Evolutionary conservation across 352 stramenopile species (phyloP).

Genomic region (Blastocystis sp.): DNA sequence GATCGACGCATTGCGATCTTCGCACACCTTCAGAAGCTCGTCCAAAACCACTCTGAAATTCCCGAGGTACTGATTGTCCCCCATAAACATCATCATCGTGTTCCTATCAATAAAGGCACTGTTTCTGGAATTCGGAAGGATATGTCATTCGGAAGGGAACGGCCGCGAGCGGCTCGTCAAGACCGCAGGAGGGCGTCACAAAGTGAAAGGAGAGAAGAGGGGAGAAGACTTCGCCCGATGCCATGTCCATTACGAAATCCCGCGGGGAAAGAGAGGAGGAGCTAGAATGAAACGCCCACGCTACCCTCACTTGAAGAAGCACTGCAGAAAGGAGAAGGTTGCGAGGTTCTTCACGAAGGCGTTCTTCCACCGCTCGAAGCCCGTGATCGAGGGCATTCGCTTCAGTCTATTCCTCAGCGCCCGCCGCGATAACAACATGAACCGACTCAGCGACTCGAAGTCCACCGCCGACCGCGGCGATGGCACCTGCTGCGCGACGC

Average conservation of each 20-base stretch:
- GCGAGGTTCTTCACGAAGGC: not conserved
- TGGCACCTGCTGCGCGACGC: too few relatives aligned
- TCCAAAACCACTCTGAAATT: not conserved
- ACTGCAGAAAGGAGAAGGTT: constrained; percentile 10
- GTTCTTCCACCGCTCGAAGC: not conserved
- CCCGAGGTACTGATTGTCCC: not conserved
- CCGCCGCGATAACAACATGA: not conserved
- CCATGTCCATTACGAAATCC: not conserved
- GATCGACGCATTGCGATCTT: not conserved
- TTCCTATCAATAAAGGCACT: not conserved
- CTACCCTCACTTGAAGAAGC: not conserved
- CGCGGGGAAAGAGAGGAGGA: not conserved
- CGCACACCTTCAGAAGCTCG: not conserved
- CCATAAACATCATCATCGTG: not conserved
- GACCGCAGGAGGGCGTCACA: not conserved
- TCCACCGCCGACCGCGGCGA: not conserved
- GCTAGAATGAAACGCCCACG: not conserved
- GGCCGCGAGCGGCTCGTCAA: not conserved
- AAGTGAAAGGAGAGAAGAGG: not conserved
- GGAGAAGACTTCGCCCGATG: not conserved
- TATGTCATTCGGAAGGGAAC: constrained; percentile 42
- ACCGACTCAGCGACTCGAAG: not conserved
- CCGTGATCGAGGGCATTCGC: not conserved
- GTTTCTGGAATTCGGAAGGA: not conserved
- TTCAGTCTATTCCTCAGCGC: not conserved